A percentile compares a stretch with the other conserved stretches of the same genome.
Conservation (phyloP, 257 asterid genomes). For the Lavandula angustifolia region DNA sequence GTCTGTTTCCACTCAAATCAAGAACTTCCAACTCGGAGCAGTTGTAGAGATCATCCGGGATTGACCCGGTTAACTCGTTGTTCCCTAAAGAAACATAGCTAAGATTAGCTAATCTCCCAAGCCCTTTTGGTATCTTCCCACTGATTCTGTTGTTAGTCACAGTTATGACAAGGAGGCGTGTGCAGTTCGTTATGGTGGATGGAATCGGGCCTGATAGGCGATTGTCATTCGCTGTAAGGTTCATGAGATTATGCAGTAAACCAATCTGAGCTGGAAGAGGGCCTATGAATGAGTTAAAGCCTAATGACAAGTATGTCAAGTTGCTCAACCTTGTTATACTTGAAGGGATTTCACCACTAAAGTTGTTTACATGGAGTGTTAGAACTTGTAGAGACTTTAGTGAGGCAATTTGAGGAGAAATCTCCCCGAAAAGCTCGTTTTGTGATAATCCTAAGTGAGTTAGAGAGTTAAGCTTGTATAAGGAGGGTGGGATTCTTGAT, state of each 20-base stretch:
- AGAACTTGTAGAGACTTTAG: slow-evolving; percentile 58
- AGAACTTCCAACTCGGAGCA: slow-evolving; percentile 54
- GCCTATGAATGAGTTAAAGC: slow-evolving; percentile 65
- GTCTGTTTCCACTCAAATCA: slow-evolving; percentile 44
- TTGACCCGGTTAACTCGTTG: slow-evolving; percentile 50
- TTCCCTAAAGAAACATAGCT: slow-evolving; percentile 48
- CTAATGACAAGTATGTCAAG: slow-evolving; percentile 60
- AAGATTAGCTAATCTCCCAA: slow-evolving; percentile 51
- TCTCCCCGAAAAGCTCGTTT: slow-evolving; percentile 51
- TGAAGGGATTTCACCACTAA: slow-evolving; percentile 65
- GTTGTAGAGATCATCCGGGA: slow-evolving; percentile 66
- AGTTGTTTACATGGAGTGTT: slow-evolving; percentile 69
- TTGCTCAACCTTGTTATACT: slow-evolving; percentile 55
- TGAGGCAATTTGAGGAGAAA: slow-evolving; percentile 51
- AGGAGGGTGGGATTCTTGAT: slow-evolving; percentile 64
- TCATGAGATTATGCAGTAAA: slow-evolving; percentile 54
- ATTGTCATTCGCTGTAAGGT: slow-evolving; percentile 50
- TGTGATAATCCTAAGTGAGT: slow-evolving; percentile 58
- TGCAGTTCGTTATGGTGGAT: slow-evolving; percentile 54
- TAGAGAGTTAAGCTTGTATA: slow-evolving; percentile 52
- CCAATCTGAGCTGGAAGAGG: slow-evolving; percentile 63
- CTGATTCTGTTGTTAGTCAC: slow-evolving; percentile 41
- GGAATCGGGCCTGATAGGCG: slow-evolving; percentile 65
- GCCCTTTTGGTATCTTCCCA: slow-evolving; percentile 58
- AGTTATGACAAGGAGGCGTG: slow-evolving; percentile 48